phyloP scores from a whole-genome alignment of 495 filamentous ascomycete genomes.

The Penicillium diatomitis region DNA sequence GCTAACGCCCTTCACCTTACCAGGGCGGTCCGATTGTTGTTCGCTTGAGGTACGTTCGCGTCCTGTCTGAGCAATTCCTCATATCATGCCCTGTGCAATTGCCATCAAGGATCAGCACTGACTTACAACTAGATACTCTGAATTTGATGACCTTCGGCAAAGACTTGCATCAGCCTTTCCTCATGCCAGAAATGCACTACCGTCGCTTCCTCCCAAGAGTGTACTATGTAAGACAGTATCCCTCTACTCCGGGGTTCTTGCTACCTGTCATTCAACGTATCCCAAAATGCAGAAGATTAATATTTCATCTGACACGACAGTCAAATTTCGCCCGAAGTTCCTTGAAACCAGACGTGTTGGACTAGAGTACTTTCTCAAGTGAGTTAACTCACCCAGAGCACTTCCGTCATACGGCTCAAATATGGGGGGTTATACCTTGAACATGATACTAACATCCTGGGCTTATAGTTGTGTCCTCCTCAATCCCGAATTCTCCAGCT shows the following conservation, averaged over 20 bases:
- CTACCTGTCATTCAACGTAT: neutral
- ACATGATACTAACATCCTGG: neutral
- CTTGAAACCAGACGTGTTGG: conserved; percentile 56
- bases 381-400: conserved; percentile 16
- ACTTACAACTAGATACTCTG: conserved; percentile 50
- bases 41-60: conserved; percentile 42
- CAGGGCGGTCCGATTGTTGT: conserved; percentile 53
- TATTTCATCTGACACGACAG: conserved; percentile 14
- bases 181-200: conserved; percentile 53
- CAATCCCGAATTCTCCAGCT: conserved; percentile 61
- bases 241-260: neutral
- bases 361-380: conserved; percentile 66
- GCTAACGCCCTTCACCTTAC: too few relatives aligned
- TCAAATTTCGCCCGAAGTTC: conserved; percentile 59
- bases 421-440: neutral
- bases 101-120: neutral
- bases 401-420: neutral
- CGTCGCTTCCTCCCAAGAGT: conserved; percentile 60
- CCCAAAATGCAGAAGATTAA: too few relatives aligned
- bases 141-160: conserved; percentile 56
- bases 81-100: neutral
- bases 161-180: conserved; percentile 56
- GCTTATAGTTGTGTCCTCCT: conserved; percentile 49
- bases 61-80: neutral
- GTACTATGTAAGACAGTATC: conserved; percentile 47